Percentiles rank a stretch among this genome's conserved stretches.
These are phyloP conservation scores for Fusarium euwallaceae DNA, from an alignment of 2,329 filamentous ascomycete genomes.

Conservation along the genomic window DNA sequence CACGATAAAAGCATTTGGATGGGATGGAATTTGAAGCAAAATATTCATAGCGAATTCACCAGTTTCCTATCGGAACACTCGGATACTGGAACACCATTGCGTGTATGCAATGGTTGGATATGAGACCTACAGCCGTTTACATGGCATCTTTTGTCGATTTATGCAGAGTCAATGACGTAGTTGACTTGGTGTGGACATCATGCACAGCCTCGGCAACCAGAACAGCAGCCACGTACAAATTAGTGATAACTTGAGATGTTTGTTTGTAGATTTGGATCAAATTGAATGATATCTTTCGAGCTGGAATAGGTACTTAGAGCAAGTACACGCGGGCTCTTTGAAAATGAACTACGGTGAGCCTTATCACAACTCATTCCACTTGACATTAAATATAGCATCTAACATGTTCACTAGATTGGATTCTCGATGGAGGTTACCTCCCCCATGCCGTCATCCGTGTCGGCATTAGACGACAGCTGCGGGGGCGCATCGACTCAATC, in stretches of 20 bases:
- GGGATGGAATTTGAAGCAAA: slow-evolving; percentile 7
- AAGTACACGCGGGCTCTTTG: neutral
- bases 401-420: slow-evolving; percentile 57
- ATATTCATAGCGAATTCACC: neutral
- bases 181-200: slow-evolving; percentile 14
- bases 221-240: neutral
- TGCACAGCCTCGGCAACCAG: neutral
- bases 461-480: slow-evolving; percentile 75
- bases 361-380: neutral
- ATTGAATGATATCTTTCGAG: neutral
- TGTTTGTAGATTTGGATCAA: neutral
- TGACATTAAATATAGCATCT: neutral
- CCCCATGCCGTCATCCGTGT: slow-evolving; percentile 72
- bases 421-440: slow-evolving; percentile 76
- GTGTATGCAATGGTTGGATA: slow-evolving; percentile 8
- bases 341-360: slow-evolving; percentile 32
- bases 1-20: neutral
- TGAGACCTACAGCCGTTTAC: neutral
- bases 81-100: neutral
- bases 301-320: neutral
- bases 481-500: slow-evolving; percentile 70
- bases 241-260: neutral
- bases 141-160: neutral
- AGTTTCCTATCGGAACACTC: neutral
- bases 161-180: neutral